These are phyloP conservation scores for Talaromyces wortmannii DNA, from an alignment of 495 filamentous ascomycete genomes.

Conservation along the genomic window DNA sequence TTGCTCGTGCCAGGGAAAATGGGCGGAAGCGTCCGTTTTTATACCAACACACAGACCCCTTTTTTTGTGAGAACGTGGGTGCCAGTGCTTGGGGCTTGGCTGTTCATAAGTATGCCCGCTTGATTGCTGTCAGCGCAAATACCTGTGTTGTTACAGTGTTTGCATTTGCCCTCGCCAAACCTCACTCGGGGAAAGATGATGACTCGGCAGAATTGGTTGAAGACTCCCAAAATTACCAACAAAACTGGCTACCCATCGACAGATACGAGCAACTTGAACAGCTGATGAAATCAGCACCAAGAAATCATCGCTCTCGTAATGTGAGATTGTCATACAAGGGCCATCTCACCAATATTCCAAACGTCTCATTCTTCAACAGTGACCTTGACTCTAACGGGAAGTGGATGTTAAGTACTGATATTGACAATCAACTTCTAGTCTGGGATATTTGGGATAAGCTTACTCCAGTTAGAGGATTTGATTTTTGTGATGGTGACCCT, in stretches of 20 bases:
- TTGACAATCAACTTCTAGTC: constrained; percentile 55
- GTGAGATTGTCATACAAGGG: constrained; percentile 34
- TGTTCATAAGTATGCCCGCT: constrained; percentile 66
- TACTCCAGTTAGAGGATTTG: constrained; percentile 18
- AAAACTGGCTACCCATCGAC: constrained; percentile 30
- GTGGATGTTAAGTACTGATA: constrained; percentile 70
- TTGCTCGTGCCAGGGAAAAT: constrained; percentile 23
- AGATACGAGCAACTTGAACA: constrained; percentile 15
- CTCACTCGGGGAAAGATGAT: constrained; percentile 14
- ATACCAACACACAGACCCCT: constrained; percentile 35
- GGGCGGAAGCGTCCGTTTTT: constrained; percentile 19
- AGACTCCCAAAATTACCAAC: constrained; percentile 18
- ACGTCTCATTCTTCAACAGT: constrained; percentile 63
- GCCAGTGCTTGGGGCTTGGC: constrained; percentile 86
- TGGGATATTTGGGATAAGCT: constrained; percentile 57
- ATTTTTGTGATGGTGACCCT: constrained; percentile 16
- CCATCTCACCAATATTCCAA: constrained; percentile 66
- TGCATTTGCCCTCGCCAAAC: constrained; percentile 57
- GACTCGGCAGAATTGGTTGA: constrained; percentile 12
- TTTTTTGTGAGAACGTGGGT: constrained; percentile 70
- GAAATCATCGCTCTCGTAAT: constrained; percentile 27
- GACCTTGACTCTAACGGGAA: constrained; percentile 54
- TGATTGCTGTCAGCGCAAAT: constrained; percentile 81
- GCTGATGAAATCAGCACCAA: constrained; percentile 22
- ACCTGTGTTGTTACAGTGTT: constrained; percentile 60